Evolutionary conservation across 2,329 filamentous ascomycete species (phyloP), one percentile per base, ranked within the genome.

Genomic region (Pseudocercospora cruenta): DNA sequence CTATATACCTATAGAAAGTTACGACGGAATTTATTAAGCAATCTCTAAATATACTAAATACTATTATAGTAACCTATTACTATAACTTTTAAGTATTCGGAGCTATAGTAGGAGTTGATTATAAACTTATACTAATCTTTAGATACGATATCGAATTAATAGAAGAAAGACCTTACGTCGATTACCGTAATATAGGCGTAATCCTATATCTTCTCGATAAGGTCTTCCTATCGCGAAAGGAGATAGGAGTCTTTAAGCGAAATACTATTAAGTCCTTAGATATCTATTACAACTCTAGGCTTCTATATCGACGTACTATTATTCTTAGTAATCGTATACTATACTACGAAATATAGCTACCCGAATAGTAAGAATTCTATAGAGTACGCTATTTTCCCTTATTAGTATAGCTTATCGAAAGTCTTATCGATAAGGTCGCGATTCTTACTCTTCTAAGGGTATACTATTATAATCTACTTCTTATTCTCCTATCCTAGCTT

Each of bases 111-210:
- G 21, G n/a, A 54, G 24, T 62, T 62, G 36, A 62, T 45, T 21
- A 36, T 62, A 62, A 62, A 62, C 8, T 62, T 62, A 22, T 62
- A 31, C 31, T 45, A 28, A 36, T 62, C 14, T 4, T 9, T 26
- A 1, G 19, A 6, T 16, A 28, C 28, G 0, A 62, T 36, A 19
- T 28, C 12, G 28, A 54, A 62, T 62, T 62, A 62, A 21, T 62
- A 62, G 51, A 62, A 62, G 12, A 62, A 55, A 19, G 39, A 62
- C 1, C 39, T 45, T 22, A 19, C 43, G 51, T 57, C 19, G 16
- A 51, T 36, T 31, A 57, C 31, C 10, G 49, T 53, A 55, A 67
- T 54, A 63, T 59, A 60, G 5, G 31, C 3, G 14, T 33, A 33
- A 24, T 39, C 31, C 26, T 14, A 43, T 12, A 43, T 12, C n/a